Percentiles rank a stretch among this genome's conserved stretches.
Evolutionary conservation across 768 basidiomycete species (phyloP).

Genomic region (Glaciozyma martinii): DNA sequence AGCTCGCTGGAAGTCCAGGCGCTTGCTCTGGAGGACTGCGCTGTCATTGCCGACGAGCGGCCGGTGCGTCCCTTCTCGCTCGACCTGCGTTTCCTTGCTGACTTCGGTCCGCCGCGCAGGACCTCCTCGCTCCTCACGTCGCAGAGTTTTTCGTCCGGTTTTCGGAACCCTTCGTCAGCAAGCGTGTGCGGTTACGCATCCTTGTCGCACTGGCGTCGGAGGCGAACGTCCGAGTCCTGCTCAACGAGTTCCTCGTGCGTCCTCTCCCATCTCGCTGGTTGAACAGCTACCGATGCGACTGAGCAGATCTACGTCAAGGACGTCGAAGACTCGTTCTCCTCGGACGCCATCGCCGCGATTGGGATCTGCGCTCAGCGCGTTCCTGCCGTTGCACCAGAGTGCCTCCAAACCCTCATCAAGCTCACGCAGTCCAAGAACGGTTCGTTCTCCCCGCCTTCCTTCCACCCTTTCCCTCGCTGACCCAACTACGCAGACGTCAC

Average conservation of each 20-base stretch:
- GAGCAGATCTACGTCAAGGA: constrained; percentile 73
- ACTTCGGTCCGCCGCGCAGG: constrained; percentile 40
- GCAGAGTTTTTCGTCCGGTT: constrained; percentile 58
- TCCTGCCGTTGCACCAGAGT: constrained; percentile 61
- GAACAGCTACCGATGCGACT: not conserved
- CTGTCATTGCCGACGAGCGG: constrained; percentile 53
- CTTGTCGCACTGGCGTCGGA: constrained; percentile 56
- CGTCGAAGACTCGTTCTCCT: constrained; percentile 59
- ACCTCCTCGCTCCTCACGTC: constrained; percentile 57
- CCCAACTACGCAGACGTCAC: not conserved
- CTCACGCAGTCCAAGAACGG: constrained; percentile 19
- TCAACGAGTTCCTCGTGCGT: constrained; percentile 77
- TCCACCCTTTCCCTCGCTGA: not conserved
- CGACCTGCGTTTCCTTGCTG: not conserved
- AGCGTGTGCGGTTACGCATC: constrained; percentile 65
- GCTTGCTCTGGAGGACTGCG: constrained; percentile 62
- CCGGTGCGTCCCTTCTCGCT: constrained; percentile 50
- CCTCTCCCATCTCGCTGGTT: not conserved
- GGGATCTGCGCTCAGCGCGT: constrained; percentile 63
- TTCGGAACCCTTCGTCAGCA: constrained; percentile 56
- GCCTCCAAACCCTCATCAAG: constrained; percentile 54
- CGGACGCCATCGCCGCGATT: constrained; percentile 65
- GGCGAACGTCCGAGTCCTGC: constrained; percentile 60
- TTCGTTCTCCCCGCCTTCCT: not conserved
- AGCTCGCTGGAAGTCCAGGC: constrained; percentile 58